Base-by-base conservation (phyloP, 352 stramenopile genomes). In the Pythium coloratum region DNA sequence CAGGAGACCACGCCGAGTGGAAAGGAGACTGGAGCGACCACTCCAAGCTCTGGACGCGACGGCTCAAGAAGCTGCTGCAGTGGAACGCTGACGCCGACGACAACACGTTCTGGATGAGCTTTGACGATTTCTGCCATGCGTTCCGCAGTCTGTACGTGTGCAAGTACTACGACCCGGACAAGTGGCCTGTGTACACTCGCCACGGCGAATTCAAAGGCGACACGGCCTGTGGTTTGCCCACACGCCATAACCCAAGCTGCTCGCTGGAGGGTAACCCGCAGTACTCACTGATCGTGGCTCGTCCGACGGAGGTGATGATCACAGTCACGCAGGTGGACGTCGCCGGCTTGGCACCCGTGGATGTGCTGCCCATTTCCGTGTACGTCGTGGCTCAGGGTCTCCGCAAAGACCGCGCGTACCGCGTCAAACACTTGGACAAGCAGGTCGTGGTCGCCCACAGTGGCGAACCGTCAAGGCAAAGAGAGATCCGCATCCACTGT, bases 71-170 rank as follows among this genome's bases (percentile, higher is more conserved):
- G 56, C 86, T 91, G 50, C 74, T 98, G 18, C 64, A 72, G 5
- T 80, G 82, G 67, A 76, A 61, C 2, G 73, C 84, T 12, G 78
- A 96, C 55, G 79, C 73, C 34, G 82, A 90, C 53, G 90, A 97
- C 72, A 97, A 97, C 67, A 96, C 90, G 47, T 98, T 98, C 73
- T 98, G 89, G 89, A 98, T 98, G 89, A 93, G 86, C 69, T 98
- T 98, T 77, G 90, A 98, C 73, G 94, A 98, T 69, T 98, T 98
- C 65, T 94, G 86, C 67, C 79, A 95, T 42, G 76, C 82, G 33
- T 98, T 98, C 72, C 92, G 86, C 16, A 92, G 85, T 54, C 69
- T 98, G 0, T 98, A 98, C 80, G 74, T 97, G 30, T 98, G 94
- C 61, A 80, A 90, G 9, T 95, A 97, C 71, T 98, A 98, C 72